Evolutionary conservation across 2,329 filamentous ascomycete species (phyloP).

Genomic region (Cladophialophora yegresii): DNA sequence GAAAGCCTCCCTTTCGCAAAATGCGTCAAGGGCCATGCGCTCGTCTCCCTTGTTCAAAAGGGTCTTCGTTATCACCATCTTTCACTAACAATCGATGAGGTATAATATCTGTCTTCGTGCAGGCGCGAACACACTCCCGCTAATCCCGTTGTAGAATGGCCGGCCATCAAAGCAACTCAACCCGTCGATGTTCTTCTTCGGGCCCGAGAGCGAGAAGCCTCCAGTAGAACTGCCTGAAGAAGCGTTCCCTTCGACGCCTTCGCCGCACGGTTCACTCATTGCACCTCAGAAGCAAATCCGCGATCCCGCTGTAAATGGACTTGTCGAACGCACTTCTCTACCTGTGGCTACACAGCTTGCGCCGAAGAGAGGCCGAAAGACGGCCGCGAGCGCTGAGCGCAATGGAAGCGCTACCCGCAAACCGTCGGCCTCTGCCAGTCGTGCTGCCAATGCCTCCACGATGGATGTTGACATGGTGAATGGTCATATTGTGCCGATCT

Average conservation of each 20-base stretch:
- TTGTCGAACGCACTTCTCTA: slow-evolving; percentile 34
- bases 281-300: slow-evolving; percentile 39
- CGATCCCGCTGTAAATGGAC: slow-evolving; percentile 45
- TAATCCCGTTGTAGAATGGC: slow-evolving; percentile 35
- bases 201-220: slow-evolving; percentile 44
- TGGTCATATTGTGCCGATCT: slow-evolving; percentile 29
- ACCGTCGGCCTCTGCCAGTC: slow-evolving; percentile 36
- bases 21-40: slow-evolving; percentile 59
- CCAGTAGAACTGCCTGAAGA: slow-evolving; percentile 36
- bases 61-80: slow-evolving; percentile 59
- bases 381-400: slow-evolving; percentile 36
- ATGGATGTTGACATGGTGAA: slow-evolving; percentile 35
- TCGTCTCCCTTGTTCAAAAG: slow-evolving; percentile 65
- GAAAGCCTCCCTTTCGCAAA: slow-evolving; percentile 63
- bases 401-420: slow-evolving; percentile 41
- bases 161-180: slow-evolving; percentile 37
- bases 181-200: slow-evolving; percentile 51
- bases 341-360: slow-evolving; percentile 36
- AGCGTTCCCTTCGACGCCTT: slow-evolving; percentile 37
- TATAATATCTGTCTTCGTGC: slow-evolving; percentile 38
- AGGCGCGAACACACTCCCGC: slow-evolving; percentile 11
- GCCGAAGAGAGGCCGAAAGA: slow-evolving; percentile 40
- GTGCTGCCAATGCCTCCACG: slow-evolving; percentile 37
- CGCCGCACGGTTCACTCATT: slow-evolving; percentile 37
- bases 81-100: slow-evolving; percentile 47